Evolutionary conservation across 306 rosid genomes (phyloP).

Genomic region (Acacia crassicarpa): DNA sequence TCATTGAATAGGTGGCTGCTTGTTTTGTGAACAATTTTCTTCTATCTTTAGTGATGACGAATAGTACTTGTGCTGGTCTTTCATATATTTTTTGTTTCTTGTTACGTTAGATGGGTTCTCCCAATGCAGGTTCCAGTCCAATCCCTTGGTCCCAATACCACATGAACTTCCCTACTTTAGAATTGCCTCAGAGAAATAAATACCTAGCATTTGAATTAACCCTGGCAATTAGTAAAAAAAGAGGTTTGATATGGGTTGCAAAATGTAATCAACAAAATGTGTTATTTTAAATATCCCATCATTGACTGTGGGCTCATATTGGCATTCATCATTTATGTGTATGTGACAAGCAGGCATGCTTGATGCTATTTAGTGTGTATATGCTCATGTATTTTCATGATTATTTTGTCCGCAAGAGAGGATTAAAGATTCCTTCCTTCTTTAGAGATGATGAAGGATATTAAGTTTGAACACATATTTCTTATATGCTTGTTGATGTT

Average conservation of each 20-base stretch:
- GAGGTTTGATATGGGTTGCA: neutral
- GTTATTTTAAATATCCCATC: neutral
- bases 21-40: neutral
- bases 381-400: neutral
- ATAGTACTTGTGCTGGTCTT: neutral
- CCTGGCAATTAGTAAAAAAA: neutral
- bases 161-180: neutral
- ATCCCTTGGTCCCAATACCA: neutral
- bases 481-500: neutral
- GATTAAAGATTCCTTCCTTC: neutral
- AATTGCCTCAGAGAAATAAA: neutral
- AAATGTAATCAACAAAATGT: neutral
- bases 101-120: neutral
- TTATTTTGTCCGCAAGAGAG: neutral
- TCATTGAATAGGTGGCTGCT: neutral
- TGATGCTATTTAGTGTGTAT: neutral
- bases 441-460: neutral
- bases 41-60: neutral
- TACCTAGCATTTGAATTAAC: neutral
- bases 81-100: neutral
- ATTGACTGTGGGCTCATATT: neutral
- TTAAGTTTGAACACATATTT: neutral
- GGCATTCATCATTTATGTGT: neutral
- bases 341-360: neutral
- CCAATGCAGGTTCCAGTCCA: neutral